Evolutionary conservation across 805 yeast species (phyloP), one percentile per base, ranked within the genome.

Genomic region (Sugiyamaella qingdaonensis): DNA sequence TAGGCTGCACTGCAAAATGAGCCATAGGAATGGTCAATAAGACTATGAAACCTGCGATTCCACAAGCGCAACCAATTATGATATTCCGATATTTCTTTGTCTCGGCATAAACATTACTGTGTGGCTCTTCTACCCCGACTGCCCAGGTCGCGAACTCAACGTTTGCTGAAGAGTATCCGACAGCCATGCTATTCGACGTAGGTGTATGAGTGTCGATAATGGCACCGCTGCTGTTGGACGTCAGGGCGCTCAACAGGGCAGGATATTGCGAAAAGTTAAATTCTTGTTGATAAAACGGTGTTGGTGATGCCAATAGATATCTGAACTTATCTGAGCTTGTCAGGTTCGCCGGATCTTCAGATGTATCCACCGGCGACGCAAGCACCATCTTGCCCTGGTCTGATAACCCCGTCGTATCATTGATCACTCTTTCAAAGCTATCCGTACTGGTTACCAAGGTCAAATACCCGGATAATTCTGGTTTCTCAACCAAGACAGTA

Each of bases 1-100:
- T 88, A 0, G 97, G 97, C 58, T 86, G 70, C 4, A 89, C 91
- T 34, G 91, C 89, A 74, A 83, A 86, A 54, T 87, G 89, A 0
- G 96, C 89, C 51, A 90, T 68, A 4, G 94, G 91, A 65, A 89
- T 79, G 0, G 96, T 88, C n/a, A 87, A 65, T 1, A 87, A 55
- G 58, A 87, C 81, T 74, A 88, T 81, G 57, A 85, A 78, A 0
- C 73, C 87, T 2, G 94, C 94, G 18, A 86, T 80, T 1, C 87
- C 95, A 36, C 90, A 72, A 21, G 87, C 88, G 1, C 87, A 84
- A 4, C 94, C 95, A 44, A 84, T 77, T 54, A 88, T 84, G 48
- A 90, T 85, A 58, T 80, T 80, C 1, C 84, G 77, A 39, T 90
- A 69, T 57, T 76, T 78, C 19, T 75, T 70, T 4, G 85, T 76